Evolutionary conservation across 108 stramenopile genomes (phyloP).

Genomic region (Chaetoceros muelleri): DNA sequence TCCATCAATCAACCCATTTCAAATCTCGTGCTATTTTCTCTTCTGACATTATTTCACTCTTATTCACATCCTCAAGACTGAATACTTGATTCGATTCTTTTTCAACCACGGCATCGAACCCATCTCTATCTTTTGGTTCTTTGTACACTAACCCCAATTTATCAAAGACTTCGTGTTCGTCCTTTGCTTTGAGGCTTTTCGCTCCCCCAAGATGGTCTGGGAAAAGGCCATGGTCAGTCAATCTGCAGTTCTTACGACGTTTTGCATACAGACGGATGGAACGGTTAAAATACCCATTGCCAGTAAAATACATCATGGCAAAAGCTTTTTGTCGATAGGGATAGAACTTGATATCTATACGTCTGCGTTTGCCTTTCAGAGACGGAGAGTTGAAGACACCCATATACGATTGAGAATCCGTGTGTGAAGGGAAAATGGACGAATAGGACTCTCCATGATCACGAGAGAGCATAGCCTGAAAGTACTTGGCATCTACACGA

Average conservation of each 20-base stretch:
- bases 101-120: slow-evolving; percentile 29
- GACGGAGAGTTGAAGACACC: slow-evolving; percentile 30
- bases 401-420: slow-evolving; percentile 19
- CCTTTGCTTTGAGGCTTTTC: slow-evolving; percentile 14
- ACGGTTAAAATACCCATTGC: slow-evolving; percentile 48
- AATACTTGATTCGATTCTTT: slow-evolving; percentile 1
- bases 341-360: slow-evolving; percentile 43
- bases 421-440: neutral
- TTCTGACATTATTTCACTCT: no score
- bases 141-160: slow-evolving; percentile 32
- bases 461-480: neutral
- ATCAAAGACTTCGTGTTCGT: slow-evolving; percentile 42
- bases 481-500: slow-evolving; percentile 1
- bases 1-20: no score
- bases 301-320: slow-evolving; percentile 49
- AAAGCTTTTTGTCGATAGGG: slow-evolving; percentile 37
- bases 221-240: slow-evolving; percentile 46
- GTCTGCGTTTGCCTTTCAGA: slow-evolving; percentile 10
- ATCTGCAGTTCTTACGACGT: slow-evolving; percentile 9
- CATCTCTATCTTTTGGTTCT: slow-evolving; percentile 35
- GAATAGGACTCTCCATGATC: neutral
- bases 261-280: slow-evolving; percentile 42
- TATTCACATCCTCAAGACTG: neutral
- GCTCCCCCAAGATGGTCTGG: neutral
- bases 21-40: no score